These are phyloP conservation scores for Verticillium tricorpus DNA, from an alignment of 2,329 filamentous ascomycete species.

Conservation along the genomic window DNA sequence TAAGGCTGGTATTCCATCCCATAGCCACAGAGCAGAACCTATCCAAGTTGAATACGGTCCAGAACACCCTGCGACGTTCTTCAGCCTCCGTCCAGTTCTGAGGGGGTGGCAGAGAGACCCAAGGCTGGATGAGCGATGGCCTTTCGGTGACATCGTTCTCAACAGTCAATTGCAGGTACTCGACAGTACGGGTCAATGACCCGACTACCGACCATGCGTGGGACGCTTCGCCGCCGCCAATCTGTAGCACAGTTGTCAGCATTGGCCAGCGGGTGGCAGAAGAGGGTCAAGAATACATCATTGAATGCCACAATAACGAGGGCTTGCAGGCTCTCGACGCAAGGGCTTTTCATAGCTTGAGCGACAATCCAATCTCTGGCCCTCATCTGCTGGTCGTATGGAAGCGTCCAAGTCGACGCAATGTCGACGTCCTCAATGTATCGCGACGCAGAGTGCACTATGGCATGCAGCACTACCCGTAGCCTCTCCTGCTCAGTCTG, in stretches of 20 bases:
- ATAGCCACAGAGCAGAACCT: slow-evolving; percentile 26
- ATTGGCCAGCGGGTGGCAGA: slow-evolving; percentile 20
- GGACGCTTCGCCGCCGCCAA: slow-evolving; percentile 8
- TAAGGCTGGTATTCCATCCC: slow-evolving; percentile 31
- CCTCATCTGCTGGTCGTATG: slow-evolving; percentile 15
- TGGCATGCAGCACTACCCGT: slow-evolving; percentile 27
- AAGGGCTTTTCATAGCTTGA: slow-evolving; percentile 20
- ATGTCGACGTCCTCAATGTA: slow-evolving; percentile 21
- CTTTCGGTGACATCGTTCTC: slow-evolving; percentile 15
- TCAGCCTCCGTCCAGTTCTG: slow-evolving; percentile 22
- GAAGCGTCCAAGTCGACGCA: slow-evolving; percentile 2
- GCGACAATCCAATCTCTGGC: slow-evolving; percentile 17
- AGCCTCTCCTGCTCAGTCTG: slow-evolving; percentile 17
- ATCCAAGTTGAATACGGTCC: slow-evolving; percentile 29
- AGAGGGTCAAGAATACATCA: slow-evolving; percentile 23
- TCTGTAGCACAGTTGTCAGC: slow-evolving; percentile 21
- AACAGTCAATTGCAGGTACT: slow-evolving; percentile 19
- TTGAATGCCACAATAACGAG: slow-evolving; percentile 27
- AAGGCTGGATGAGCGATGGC: slow-evolving; percentile 21
- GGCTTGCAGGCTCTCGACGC: slow-evolving; percentile 27
- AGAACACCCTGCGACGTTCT: slow-evolving; percentile 30
- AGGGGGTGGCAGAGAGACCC: slow-evolving; percentile 19
- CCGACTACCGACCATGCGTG: slow-evolving; percentile 11
- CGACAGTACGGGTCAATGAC: slow-evolving; percentile 11
- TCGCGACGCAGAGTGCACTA: slow-evolving; percentile 20